A percentile compares a stretch with the other conserved stretches of the same genome.
Conservation (phyloP, 169 alveolate species). For the Eimeria falciformis region DNA sequence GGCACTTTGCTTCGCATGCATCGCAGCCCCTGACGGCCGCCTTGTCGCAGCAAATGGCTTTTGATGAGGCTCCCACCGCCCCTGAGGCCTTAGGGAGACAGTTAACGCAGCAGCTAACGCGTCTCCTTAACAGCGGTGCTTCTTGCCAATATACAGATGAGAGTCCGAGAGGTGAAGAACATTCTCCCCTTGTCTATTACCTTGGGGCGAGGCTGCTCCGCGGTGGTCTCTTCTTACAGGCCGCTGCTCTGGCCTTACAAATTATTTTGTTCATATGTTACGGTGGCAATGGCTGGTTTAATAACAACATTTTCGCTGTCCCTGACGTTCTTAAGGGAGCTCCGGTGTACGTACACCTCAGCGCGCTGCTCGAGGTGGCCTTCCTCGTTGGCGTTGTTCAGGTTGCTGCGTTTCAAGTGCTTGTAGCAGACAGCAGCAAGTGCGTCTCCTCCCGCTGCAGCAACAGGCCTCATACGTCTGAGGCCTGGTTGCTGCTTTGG, state of each 20-base stretch:
- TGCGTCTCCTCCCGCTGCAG: no score
- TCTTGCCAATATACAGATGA: constrained; percentile 67
- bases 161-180: constrained; percentile 89
- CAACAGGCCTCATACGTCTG: no score
- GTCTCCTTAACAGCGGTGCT: background rate
- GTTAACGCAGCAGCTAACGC: constrained; percentile 46
- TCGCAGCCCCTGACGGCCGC: background rate
- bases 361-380: constrained; percentile 85
- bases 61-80: background rate
- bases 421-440: constrained; percentile 90
- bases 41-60: background rate
- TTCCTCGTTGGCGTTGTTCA: constrained; percentile 87
- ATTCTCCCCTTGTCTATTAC: constrained; percentile 88
- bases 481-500: no score
- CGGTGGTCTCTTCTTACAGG: constrained; percentile 86
- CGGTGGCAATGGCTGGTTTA: constrained; percentile 90
- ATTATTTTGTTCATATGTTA: constrained; percentile 88
- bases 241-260: constrained; percentile 86
- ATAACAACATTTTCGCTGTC: constrained; percentile 88
- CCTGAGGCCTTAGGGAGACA: constrained; percentile 13
- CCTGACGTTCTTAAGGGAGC: constrained; percentile 89
- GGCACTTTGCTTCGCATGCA: background rate
- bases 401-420: constrained; percentile 89
- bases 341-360: constrained; percentile 87
- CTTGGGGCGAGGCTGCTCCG: constrained; percentile 87